Conservation (phyloP, 345 rosid species). For the Litchi chinensis region DNA sequence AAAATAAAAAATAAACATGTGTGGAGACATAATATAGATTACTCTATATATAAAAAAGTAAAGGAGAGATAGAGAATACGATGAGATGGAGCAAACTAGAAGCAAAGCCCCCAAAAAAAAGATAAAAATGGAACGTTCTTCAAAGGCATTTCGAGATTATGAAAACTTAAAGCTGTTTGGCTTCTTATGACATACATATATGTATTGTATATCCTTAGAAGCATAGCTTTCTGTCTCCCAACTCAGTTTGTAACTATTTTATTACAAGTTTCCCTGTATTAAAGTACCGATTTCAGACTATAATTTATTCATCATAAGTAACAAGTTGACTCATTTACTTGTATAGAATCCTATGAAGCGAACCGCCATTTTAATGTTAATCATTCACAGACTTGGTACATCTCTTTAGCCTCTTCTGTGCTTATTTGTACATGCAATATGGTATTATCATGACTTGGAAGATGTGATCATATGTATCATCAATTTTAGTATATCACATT, state of each 20-base stretch:
- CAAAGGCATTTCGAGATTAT: conserved; percentile 41
- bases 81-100: conserved; percentile 44
- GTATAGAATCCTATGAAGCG: conserved; percentile 21
- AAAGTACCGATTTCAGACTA: neutral
- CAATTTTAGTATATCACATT: too few species aligned
- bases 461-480: too few species aligned
- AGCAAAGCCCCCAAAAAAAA: conserved; percentile 37
- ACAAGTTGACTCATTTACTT: conserved; percentile 13
- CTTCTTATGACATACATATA: conserved; percentile 29
- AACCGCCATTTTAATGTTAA: neutral
- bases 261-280: conserved; percentile 3
- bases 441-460: neutral
- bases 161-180: conserved; percentile 31
- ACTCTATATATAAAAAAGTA: neutral
- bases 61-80: neutral
- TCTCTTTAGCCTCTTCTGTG: neutral
- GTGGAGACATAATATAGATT: neutral
- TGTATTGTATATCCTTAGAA: neutral
- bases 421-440: neutral
- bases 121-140: conserved; percentile 51
- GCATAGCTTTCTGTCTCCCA: conserved; percentile 29
- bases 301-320: conserved; percentile 16
- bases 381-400: neutral
- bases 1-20: neutral
- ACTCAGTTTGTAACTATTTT: conserved; percentile 3